These are phyloP conservation scores for Aspergillus uvarum DNA, from an alignment of 2,329 filamentous ascomycete genomes.

Conservation along the genomic window DNA sequence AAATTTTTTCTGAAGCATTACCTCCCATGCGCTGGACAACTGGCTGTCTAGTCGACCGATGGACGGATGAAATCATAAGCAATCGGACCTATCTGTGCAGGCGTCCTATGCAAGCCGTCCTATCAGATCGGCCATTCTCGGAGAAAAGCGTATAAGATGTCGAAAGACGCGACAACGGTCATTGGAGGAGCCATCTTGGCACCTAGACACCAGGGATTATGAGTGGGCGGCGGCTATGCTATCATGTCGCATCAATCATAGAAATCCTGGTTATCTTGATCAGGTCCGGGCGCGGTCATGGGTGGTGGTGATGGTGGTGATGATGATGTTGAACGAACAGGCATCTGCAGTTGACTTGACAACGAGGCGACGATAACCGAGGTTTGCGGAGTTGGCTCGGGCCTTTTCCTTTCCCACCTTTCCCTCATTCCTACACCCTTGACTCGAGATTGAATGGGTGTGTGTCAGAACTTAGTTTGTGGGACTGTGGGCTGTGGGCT, in stretches of 20 bases:
- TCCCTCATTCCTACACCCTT: neutral
- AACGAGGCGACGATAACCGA: neutral
- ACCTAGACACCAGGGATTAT: neutral
- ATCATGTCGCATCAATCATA: slow-evolving; percentile 5
- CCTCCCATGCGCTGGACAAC: slow-evolving; percentile 4
- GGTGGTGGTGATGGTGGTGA: neutral
- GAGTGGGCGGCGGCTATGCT: neutral
- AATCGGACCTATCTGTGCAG: neutral
- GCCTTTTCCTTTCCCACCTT: neutral
- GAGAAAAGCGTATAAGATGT: slow-evolving; percentile 7
- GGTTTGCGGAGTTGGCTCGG: neutral
- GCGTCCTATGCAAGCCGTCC: slow-evolving; percentile 1
- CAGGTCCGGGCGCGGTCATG: neutral
- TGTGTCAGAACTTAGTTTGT: slow-evolving; percentile 1
- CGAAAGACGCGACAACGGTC: slow-evolving; percentile 12
- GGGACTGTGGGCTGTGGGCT: neutral
- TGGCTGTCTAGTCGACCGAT: slow-evolving; percentile 9
- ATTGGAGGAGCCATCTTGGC: slow-evolving; percentile 13
- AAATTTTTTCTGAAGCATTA: slow-evolving; percentile 5
- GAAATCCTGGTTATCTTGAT: slow-evolving; percentile 1
- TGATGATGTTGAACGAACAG: neutral
- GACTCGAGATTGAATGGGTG: neutral
- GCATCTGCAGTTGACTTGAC: slow-evolving; percentile 1
- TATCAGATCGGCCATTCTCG: neutral
- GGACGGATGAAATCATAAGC: slow-evolving; percentile 3